Evolutionary conservation across 192 early-diverging fungal genomes (phyloP).

Genomic region (Coemansia sp.): DNA sequence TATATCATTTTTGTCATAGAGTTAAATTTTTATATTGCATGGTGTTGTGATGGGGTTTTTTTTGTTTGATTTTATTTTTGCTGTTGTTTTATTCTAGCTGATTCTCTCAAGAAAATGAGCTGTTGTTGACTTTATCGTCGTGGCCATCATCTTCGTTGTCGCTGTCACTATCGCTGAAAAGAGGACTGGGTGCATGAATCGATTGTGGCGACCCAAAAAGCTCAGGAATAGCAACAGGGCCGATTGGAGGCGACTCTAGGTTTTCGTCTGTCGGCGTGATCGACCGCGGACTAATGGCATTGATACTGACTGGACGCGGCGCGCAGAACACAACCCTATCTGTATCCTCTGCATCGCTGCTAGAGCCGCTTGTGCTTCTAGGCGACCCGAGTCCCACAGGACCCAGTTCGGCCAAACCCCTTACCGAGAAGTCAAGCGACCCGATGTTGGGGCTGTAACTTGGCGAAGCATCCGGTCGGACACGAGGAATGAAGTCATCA

Average conservation of each 20-base stretch:
- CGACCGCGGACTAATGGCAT: background rate
- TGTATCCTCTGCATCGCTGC: constrained; percentile 17
- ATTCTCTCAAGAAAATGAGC: no score
- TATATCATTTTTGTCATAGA: no score
- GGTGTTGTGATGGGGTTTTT: no score
- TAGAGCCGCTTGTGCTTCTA: background rate
- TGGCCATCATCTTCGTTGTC: no score
- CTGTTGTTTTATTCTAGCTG: no score
- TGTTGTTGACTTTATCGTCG: no score
- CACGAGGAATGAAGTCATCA: background rate
- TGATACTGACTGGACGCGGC: background rate
- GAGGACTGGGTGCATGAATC: no score
- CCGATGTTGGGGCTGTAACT: background rate
- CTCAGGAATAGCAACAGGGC: no score
- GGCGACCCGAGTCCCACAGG: constrained; percentile 13
- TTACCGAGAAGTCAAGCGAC: background rate
- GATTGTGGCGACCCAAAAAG: no score
- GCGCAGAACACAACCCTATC: background rate
- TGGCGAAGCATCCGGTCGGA: background rate
- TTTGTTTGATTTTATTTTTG: no score
- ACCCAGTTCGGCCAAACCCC: constrained; percentile 13
- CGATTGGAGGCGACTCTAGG: background rate
- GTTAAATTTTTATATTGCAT: no score
- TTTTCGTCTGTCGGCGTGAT: constrained; percentile 1
- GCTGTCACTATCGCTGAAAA: no score